Percentiles rank a stretch among this genome's conserved stretches.
Evolutionary conservation across 1,284 basidiomycete species (phyloP).

Genomic region (Thecaphora thlaspeos): DNA sequence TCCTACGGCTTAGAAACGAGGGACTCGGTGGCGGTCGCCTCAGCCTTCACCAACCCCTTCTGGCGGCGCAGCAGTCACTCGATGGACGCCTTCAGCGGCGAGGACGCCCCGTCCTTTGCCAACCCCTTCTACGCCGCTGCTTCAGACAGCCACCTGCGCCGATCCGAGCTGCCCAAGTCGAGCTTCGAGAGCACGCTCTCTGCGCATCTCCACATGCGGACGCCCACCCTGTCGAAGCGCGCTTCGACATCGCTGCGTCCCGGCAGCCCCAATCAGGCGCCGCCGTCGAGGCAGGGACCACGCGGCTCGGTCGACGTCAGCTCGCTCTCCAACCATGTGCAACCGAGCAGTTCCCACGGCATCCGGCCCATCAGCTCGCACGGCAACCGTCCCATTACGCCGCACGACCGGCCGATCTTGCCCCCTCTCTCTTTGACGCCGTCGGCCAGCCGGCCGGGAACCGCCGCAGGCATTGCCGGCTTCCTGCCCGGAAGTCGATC

Average conservation of each 20-base stretch:
- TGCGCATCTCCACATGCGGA: slow-evolving; percentile 44
- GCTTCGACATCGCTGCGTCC: slow-evolving; percentile 6
- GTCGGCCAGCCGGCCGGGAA: slow-evolving; percentile 39
- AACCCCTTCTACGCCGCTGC: background rate
- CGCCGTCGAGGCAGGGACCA: slow-evolving; percentile 23
- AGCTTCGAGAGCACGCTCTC: slow-evolving; percentile 42
- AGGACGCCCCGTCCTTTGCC: background rate
- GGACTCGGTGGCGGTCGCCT: slow-evolving; percentile 3
- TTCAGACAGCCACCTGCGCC: background rate
- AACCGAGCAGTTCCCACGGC: slow-evolving; percentile 36
- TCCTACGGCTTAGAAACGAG: slow-evolving; percentile 1
- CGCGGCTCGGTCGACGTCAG: slow-evolving; percentile 29
- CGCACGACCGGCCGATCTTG: slow-evolving; percentile 39
- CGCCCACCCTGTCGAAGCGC: slow-evolving; percentile 27
- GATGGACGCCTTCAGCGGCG: background rate
- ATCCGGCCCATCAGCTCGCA: slow-evolving; percentile 35
- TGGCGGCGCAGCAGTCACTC: slow-evolving; percentile 9
- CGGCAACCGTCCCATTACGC: slow-evolving; percentile 24
- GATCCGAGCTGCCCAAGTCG: slow-evolving; percentile 8
- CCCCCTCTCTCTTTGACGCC: slow-evolving; percentile 43
- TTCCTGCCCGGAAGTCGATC: slow-evolving; percentile 16
- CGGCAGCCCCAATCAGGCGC: slow-evolving; percentile 12
- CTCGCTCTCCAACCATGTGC: slow-evolving; percentile 16
- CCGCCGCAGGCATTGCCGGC: slow-evolving; percentile 16
- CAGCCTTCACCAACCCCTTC: slow-evolving; percentile 30